These are phyloP conservation scores for Trypanosoma avium DNA, from an alignment of 208 protist genomes.

Conservation along the genomic window DNA sequence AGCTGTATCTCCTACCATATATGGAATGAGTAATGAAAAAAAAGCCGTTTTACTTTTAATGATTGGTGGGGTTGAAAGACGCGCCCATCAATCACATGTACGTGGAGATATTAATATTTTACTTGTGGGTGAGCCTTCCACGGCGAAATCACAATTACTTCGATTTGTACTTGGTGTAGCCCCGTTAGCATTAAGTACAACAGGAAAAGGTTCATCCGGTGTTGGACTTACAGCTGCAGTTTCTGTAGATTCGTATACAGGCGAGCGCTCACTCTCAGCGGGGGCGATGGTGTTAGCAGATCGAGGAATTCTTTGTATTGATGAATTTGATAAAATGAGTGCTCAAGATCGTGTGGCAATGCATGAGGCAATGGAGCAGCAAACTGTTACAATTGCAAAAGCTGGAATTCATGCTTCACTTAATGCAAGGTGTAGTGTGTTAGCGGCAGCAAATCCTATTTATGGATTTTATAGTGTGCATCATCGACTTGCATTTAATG, in stretches of 20 bases:
- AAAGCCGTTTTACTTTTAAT: constrained; percentile 96
- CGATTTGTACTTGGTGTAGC: constrained; percentile 96
- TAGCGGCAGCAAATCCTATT: constrained; percentile 99
- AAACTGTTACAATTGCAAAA: constrained; percentile 99
- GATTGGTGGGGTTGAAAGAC: constrained; percentile 96
- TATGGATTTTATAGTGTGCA: constrained; percentile 97
- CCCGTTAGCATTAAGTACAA: constrained; percentile 98
- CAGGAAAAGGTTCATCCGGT: constrained; percentile 96
- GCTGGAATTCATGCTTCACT: constrained; percentile 99
- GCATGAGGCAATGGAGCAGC: constrained; percentile 99
- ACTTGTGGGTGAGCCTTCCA: constrained; percentile 99
- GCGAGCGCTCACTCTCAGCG: constrained; percentile 95
- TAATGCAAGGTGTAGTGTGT: constrained; percentile 98
- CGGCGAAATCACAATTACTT: constrained; percentile 99
- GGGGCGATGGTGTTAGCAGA: constrained; percentile 99
- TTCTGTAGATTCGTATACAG: constrained; percentile 96
- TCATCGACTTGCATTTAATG: constrained; percentile 93
- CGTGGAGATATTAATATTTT: constrained; percentile 99
- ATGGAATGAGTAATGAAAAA: constrained; percentile 97
- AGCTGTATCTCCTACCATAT: constrained; percentile 98
- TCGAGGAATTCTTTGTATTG: constrained; percentile 98
- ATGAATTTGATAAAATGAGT: constrained; percentile 99
- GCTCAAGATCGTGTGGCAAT: constrained; percentile 96
- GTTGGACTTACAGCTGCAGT: constrained; percentile 99
- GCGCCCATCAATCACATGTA: constrained; percentile 94